Percentiles rank a stretch among this genome's conserved stretches.
phyloP scores from a whole-genome alignment of 2,329 filamentous ascomycete species.

The Monosporascus sp. region DNA sequence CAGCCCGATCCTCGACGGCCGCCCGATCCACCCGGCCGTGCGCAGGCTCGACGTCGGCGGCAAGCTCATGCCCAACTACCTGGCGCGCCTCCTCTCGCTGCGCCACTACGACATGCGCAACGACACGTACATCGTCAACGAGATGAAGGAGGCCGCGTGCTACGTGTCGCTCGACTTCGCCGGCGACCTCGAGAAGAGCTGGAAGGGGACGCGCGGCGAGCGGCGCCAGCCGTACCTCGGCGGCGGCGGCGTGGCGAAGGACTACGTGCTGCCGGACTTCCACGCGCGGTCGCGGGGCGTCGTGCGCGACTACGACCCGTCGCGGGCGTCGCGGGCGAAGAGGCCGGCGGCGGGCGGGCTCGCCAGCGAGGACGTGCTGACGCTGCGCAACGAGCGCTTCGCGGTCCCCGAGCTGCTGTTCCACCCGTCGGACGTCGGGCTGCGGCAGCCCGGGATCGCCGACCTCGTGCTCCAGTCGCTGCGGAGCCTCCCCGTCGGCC shows the following conservation, averaged over 20 bases:
- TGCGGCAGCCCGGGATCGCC: slow-evolving; percentile 76
- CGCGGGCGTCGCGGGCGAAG: slow-evolving; percentile 47
- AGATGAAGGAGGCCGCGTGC: slow-evolving; percentile 88
- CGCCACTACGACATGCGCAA: slow-evolving; percentile 95
- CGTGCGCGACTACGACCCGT: slow-evolving; percentile 71
- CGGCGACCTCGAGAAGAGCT: slow-evolving; percentile 71
- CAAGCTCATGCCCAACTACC: slow-evolving; percentile 87
- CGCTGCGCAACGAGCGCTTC: slow-evolving; percentile 89
- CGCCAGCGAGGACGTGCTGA: slow-evolving; percentile 71
- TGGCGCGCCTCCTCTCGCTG: slow-evolving; percentile 83
- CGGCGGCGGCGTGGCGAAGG: slow-evolving; percentile 65
- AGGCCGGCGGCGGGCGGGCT: slow-evolving; percentile 38
- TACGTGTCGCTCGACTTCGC: slow-evolving; percentile 77
- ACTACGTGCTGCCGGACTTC: slow-evolving; percentile 88
- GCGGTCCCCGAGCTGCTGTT: slow-evolving; percentile 86
- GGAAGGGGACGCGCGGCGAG: slow-evolving; percentile 69
- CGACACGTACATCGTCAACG: slow-evolving; percentile 88
- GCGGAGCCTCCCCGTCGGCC: slow-evolving; percentile 66
- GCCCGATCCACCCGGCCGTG: slow-evolving; percentile 73
- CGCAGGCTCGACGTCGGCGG: slow-evolving; percentile 86
- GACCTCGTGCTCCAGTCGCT: slow-evolving; percentile 80
- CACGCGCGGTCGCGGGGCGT: slow-evolving; percentile 58
- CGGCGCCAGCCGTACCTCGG: slow-evolving; percentile 43
- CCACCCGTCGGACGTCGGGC: slow-evolving; percentile 76
- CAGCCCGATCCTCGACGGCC: slow-evolving; percentile 77